These are phyloP conservation scores for Beauveria pseudobassiana DNA, from an alignment of 2,329 filamentous ascomycete species.

Conservation along the genomic window DNA sequence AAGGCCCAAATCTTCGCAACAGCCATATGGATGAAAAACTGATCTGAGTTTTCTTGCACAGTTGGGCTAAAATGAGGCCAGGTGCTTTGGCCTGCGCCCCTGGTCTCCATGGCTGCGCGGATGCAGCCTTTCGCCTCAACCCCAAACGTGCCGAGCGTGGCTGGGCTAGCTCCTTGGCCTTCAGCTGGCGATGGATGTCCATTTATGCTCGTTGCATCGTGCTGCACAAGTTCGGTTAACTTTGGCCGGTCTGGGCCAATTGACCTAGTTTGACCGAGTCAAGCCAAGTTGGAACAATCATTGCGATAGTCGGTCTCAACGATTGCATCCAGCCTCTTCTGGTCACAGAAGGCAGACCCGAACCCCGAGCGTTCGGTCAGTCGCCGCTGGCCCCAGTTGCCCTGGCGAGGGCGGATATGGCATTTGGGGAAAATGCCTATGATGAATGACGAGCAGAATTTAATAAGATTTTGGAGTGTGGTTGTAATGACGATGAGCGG, in stretches of 20 bases:
- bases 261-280: no score
- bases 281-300: not conserved
- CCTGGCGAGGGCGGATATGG: constrained; percentile 2
- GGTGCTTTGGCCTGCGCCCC: constrained; percentile 6
- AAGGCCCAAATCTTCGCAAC: not conserved
- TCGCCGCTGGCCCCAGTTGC: not conserved
- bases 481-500: constrained; percentile 5
- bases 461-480: constrained; percentile 3
- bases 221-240: not conserved
- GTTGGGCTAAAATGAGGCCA: constrained; percentile 5
- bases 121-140: not conserved
- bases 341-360: not conserved
- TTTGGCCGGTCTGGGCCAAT: not conserved
- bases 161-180: not conserved
- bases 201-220: not conserved
- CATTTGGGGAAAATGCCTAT: not conserved
- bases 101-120: not conserved
- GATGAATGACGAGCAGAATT: not conserved
- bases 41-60: not conserved
- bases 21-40: not conserved
- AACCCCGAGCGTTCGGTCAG: not conserved
- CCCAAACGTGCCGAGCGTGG: not conserved
- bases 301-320: not conserved
- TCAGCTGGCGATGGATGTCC: not conserved
- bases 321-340: not conserved